These are phyloP conservation scores for Lophium mytilinum DNA, from an alignment of 495 filamentous ascomycete genomes.

Conservation along the genomic window DNA sequence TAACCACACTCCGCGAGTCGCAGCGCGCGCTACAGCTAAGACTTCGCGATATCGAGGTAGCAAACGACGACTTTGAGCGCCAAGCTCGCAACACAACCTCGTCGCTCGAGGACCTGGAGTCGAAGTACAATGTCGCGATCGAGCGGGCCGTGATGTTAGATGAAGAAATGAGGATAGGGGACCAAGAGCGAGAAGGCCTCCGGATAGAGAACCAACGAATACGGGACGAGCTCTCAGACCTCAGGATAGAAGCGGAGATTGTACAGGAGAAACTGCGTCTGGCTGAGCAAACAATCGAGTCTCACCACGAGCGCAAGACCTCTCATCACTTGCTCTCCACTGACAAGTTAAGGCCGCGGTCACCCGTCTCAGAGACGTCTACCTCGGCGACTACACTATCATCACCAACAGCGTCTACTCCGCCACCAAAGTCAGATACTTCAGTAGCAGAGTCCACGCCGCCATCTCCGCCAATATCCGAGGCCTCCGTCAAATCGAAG, in stretches of 20 bases:
- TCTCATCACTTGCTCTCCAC: slow-evolving; percentile 37
- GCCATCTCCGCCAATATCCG: slow-evolving; percentile 51
- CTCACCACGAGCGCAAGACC: slow-evolving; percentile 43
- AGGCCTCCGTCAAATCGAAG: slow-evolving; percentile 27
- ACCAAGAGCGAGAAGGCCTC: slow-evolving; percentile 79
- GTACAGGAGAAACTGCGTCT: slow-evolving; percentile 82
- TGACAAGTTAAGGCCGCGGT: slow-evolving; percentile 33
- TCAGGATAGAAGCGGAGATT: slow-evolving; percentile 92
- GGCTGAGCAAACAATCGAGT: slow-evolving; percentile 46
- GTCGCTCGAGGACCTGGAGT: slow-evolving; percentile 92
- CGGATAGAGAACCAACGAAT: slow-evolving; percentile 84
- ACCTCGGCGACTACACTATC: slow-evolving; percentile 33
- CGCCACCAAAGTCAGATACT: slow-evolving; percentile 61
- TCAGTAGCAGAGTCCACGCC: slow-evolving; percentile 46
- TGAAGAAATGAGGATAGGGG: slow-evolving; percentile 81
- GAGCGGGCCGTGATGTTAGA: slow-evolving; percentile 89
- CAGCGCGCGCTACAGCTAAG: slow-evolving; percentile 74
- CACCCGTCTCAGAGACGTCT: slow-evolving; percentile 42
- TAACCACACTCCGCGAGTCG: slow-evolving; percentile 77
- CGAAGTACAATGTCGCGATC: slow-evolving; percentile 90
- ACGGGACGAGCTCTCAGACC: slow-evolving; percentile 81
- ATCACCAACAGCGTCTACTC: slow-evolving; percentile 43
- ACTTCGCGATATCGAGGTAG: slow-evolving; percentile 90
- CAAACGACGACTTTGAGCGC: slow-evolving; percentile 95
- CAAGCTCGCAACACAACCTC: slow-evolving; percentile 90